phyloP scores from a whole-genome alignment of 345 rosid species.

The Garcia nutans region DNA sequence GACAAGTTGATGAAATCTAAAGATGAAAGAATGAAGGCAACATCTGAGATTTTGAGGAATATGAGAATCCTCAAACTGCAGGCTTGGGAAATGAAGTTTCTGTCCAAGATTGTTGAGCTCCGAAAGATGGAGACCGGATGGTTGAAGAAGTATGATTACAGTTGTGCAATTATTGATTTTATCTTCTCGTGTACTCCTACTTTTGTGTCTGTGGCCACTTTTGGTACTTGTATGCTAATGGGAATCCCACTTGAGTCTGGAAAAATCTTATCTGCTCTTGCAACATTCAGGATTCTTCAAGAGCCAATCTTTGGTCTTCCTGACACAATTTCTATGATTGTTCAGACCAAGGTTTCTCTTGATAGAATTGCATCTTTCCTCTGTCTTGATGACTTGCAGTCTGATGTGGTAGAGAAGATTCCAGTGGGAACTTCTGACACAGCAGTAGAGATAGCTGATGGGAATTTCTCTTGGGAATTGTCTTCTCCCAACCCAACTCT shows the following conservation, averaged over 20 bases:
- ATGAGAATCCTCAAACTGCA: constrained; percentile 43
- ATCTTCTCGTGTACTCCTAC: constrained; percentile 31
- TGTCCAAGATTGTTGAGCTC: constrained; percentile 33
- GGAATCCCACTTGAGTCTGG: constrained; percentile 33
- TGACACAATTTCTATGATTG: constrained; percentile 30
- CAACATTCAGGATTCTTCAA: constrained; percentile 35
- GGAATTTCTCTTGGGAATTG: constrained; percentile 40
- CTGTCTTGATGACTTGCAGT: constrained; percentile 32
- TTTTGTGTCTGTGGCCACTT: constrained; percentile 27
- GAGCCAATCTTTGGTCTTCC: constrained; percentile 31
- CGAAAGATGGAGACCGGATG: constrained; percentile 29
- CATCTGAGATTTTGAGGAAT: constrained; percentile 30
- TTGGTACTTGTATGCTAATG: constrained; percentile 33
- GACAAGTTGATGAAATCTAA: constrained; percentile 36
- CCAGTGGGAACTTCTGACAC: constrained; percentile 23
- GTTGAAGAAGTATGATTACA: constrained; percentile 32
- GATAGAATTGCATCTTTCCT: constrained; percentile 33
- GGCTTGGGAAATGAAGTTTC: constrained; percentile 42
- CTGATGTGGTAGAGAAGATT: constrained; percentile 28
- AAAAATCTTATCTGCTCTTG: constrained; percentile 37
- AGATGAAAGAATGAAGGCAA: constrained; percentile 36
- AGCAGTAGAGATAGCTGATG: constrained; percentile 29
- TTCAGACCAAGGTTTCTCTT: constrained; percentile 39
- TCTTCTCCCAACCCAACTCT: constrained; percentile 24
- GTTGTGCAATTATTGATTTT: constrained; percentile 13